Conservation (phyloP, 345 rosid genomes). For the Syzygium oleosum region DNA sequence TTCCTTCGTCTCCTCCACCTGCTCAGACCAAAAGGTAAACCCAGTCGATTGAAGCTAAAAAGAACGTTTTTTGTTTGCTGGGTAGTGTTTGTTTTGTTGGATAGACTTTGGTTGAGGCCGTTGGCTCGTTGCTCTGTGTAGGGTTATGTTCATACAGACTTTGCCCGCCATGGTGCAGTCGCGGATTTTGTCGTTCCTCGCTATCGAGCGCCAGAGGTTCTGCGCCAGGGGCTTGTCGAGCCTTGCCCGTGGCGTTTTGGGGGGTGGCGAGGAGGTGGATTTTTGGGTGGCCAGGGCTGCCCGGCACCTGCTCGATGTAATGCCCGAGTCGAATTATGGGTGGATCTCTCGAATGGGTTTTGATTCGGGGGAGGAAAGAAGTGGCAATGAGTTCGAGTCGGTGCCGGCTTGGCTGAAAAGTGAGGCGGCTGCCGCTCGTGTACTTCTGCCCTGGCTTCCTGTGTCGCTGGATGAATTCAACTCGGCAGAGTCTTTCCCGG, state of each 20-base stretch:
- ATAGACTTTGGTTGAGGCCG: background rate
- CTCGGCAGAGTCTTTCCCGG: conserved; percentile 14
- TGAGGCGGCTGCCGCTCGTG: conserved; percentile 6
- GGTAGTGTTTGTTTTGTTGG: background rate
- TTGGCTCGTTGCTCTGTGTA: conserved; percentile 2
- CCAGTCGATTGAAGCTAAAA: background rate
- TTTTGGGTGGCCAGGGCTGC: conserved; percentile 68
- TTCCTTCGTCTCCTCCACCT: conserved; percentile 14
- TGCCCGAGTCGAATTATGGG: conserved; percentile 32
- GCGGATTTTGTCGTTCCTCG: conserved; percentile 54
- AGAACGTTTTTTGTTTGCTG: background rate
- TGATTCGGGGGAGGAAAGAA: conserved; percentile 26
- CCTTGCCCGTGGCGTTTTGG: conserved; percentile 42
- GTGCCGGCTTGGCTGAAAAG: conserved; percentile 52
- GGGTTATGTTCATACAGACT: conserved; percentile 65
- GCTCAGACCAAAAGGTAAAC: conserved; percentile 27
- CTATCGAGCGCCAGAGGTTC: conserved; percentile 39
- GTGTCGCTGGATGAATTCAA: conserved; percentile 20
- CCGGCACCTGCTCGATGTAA: conserved; percentile 48
- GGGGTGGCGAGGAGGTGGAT: conserved; percentile 17
- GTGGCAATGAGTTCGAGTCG: conserved; percentile 29
- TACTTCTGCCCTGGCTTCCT: conserved; percentile 65
- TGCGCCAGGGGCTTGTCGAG: conserved; percentile 31
- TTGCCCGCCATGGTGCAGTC: conserved; percentile 58
- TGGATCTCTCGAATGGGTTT: conserved; percentile 31